phyloP scores from a whole-genome alignment of 2,329 filamentous ascomycete species.

The Bipolaris gigantea region DNA sequence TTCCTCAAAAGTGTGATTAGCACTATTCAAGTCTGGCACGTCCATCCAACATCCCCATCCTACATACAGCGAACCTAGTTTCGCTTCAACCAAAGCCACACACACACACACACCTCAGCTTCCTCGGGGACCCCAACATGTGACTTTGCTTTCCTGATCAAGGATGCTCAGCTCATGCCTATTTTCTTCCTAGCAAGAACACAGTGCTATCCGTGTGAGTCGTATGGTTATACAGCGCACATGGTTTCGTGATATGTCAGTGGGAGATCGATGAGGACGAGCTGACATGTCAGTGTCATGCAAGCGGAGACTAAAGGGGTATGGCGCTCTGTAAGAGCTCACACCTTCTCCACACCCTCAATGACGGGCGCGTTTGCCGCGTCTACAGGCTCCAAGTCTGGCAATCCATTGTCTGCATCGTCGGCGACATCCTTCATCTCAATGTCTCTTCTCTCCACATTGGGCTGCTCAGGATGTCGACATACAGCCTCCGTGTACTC shows the following conservation, averaged over 20 bases:
- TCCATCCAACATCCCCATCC: background rate
- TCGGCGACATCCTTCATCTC: slow-evolving; percentile 20
- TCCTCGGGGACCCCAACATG: background rate
- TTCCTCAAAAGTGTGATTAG: background rate
- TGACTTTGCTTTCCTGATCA: background rate
- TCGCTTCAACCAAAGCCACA: background rate
- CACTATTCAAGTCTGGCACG: background rate
- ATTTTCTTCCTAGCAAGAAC: background rate
- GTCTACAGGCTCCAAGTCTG: slow-evolving; percentile 8
- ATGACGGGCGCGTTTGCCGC: slow-evolving; percentile 26
- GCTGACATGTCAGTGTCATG: background rate
- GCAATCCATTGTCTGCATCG: slow-evolving; percentile 14
- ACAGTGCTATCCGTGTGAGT: background rate
- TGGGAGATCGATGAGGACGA: background rate
- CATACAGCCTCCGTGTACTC: slow-evolving; percentile 59
- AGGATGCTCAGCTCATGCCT: background rate
- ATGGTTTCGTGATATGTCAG: background rate
- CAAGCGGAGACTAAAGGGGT: background rate
- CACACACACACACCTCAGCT: background rate
- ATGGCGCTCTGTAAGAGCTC: slow-evolving; percentile 13
- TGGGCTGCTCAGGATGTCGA: slow-evolving; percentile 16
- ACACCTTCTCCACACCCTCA: slow-evolving; percentile 34
- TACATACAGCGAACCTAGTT: background rate
- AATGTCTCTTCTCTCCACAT: slow-evolving; percentile 15
- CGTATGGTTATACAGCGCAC: background rate